These are phyloP conservation scores for Conticribra guillardii DNA, from an alignment of 108 stramenopile species.

Conservation along the genomic window DNA sequence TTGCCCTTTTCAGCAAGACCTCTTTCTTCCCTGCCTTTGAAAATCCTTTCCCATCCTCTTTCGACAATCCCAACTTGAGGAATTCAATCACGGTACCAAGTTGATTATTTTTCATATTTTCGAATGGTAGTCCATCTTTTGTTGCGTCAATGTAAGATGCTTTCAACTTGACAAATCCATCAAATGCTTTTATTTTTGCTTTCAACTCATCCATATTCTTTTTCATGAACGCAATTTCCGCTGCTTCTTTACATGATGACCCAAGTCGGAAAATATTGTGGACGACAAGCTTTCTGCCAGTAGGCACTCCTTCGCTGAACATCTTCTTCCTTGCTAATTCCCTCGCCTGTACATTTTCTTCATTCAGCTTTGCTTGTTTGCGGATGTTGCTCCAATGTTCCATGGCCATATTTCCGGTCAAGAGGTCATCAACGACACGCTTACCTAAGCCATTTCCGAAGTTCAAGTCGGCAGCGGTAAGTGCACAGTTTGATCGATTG, in stretches of 20 bases:
- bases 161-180: no score
- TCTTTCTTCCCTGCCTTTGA: no score
- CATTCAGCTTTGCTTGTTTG: background rate
- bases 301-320: background rate
- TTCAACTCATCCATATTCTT: background rate
- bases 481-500: no score
- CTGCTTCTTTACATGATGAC: background rate
- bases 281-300: background rate
- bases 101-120: no score
- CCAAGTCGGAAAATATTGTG: background rate
- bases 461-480: no score
- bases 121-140: no score
- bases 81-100: no score
- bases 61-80: no score
- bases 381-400: background rate
- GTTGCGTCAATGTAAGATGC: no score
- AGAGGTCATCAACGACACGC: background rate
- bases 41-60: no score
- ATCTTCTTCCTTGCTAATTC: background rate
- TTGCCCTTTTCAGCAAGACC: no score
- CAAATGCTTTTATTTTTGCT: background rate
- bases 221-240: background rate
- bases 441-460: background rate
- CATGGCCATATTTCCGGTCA: background rate
- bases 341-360: background rate